A percentile compares a stretch with the other conserved stretches of the same genome.
These are phyloP conservation scores for Vitis labrusca DNA, from an alignment of 164 flowering plant species.

Conservation along the genomic window DNA sequence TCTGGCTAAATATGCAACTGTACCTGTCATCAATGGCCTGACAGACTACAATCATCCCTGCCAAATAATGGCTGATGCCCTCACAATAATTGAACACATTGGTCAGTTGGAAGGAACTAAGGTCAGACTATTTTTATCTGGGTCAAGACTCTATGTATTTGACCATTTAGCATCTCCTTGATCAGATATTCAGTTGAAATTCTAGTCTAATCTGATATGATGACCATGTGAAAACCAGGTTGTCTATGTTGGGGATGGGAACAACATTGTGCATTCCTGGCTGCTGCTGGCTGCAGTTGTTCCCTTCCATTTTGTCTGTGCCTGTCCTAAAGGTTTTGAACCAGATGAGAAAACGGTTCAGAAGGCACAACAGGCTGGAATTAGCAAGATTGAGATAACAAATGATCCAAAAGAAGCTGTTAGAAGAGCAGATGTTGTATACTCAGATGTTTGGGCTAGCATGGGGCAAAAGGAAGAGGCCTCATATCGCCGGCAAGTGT, in stretches of 20 bases:
- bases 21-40: slow-evolving; percentile 91
- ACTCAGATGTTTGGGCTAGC: slow-evolving; percentile 99
- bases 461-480: slow-evolving; percentile 99
- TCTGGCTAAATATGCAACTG: slow-evolving; percentile 79
- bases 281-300: slow-evolving; percentile 70
- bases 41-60: slow-evolving; percentile 98
- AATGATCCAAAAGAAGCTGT: slow-evolving; percentile 94
- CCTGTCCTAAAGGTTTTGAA: slow-evolving; percentile 92
- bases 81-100: slow-evolving; percentile 90
- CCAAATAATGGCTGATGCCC: slow-evolving; percentile 99
- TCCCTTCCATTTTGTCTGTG: slow-evolving; percentile 95
- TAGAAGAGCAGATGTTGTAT: slow-evolving; percentile 90
- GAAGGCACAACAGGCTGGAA: slow-evolving; percentile 72
- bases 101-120: slow-evolving; percentile 92
- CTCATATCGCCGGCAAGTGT: slow-evolving; percentile 75
- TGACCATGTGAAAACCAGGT: slow-evolving; percentile 48
- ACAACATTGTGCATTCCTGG: slow-evolving; percentile 97
- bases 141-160: neutral
- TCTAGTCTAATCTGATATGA: slow-evolving; percentile 6
- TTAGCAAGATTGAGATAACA: slow-evolving; percentile 87
- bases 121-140: slow-evolving; percentile 34
- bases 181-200: neutral
- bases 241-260: slow-evolving; percentile 98
- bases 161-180: neutral
- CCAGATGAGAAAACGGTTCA: slow-evolving; percentile 80